These are phyloP conservation scores for Calocybe indica DNA, from an alignment of 768 basidiomycete species.

Conservation along the genomic window DNA sequence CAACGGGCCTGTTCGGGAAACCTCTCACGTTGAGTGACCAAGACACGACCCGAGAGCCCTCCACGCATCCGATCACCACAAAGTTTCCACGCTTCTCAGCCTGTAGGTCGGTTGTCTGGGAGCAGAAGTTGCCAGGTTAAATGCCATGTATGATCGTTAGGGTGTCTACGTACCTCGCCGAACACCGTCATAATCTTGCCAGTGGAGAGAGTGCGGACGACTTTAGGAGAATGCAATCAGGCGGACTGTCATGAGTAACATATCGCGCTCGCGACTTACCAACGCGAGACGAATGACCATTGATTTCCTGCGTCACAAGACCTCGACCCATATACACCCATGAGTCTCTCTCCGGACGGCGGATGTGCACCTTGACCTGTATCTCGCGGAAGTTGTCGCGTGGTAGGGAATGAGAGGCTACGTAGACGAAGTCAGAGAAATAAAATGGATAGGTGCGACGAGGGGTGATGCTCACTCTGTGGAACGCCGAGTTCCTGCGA, in stretches of 20 bases:
- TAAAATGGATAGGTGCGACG: constrained; percentile 1
- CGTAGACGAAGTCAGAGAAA: constrained; percentile 2
- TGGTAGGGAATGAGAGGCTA: constrained; percentile 18
- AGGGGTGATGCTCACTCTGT: constrained; percentile 7
- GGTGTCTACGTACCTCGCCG: constrained; percentile 46
- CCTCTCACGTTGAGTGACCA: constrained; percentile 76
- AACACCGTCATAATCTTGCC: constrained; percentile 69
- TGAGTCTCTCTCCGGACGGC: constrained; percentile 70
- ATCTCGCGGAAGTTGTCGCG: constrained; percentile 70
- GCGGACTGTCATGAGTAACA: constrained; percentile 1
- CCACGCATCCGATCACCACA: constrained; percentile 76
- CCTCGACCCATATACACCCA: constrained; percentile 82
- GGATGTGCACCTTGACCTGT: constrained; percentile 80
- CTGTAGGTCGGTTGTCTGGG: constrained; percentile 63
- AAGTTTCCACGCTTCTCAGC: constrained; percentile 88
- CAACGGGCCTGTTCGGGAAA: constrained; percentile 2
- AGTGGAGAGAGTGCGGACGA: constrained; percentile 58
- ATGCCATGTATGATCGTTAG: background rate
- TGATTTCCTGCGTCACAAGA: constrained; percentile 66
- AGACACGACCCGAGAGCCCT: constrained; percentile 67
- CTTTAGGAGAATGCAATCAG: constrained; percentile 24
- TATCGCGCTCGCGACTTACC: constrained; percentile 40
- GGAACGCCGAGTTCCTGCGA: constrained; percentile 10
- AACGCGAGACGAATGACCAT: constrained; percentile 74
- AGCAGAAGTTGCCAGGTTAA: background rate